Evolutionary conservation across 75 land plant species (phyloP), one percentile per base, ranked within the genome.

Genomic region (Pinus tabuliformis): DNA sequence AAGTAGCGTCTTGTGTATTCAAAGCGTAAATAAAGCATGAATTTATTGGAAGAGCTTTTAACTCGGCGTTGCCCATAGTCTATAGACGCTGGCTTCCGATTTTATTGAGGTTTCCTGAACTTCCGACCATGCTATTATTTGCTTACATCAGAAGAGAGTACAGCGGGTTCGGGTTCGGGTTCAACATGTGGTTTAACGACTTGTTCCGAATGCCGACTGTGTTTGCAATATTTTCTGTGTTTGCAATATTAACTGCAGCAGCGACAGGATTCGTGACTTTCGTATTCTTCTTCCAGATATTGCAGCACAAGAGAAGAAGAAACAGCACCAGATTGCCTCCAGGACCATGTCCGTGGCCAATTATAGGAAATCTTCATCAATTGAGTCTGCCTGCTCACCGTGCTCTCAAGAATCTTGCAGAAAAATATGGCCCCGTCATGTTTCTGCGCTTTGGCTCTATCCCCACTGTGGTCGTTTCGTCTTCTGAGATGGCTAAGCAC

Each of bases 371-470:
- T 26, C 76, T 75, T 6, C 73, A 62, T 12, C 42, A 54, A 3
- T 3, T 75, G 21, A 64, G 30, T 6, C 26, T 22, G 22, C 68
- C 66, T 37, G 73, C 76, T 14, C 76, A 61, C 39, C 59, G 58
- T 30, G 18, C 76, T 26, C 62, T 75, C 5, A 12, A 56, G 11
- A 9, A 18, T 0, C 62, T 75, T 22, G 62, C 76, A 3, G 63
- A 75, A 13, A 59, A 57, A 57, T 59, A 75, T 57, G 76, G 76
- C 6, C 76, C 76, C 59, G 3, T 75, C 14, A 75, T 75, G 76
- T 75, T 33, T 28, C 21, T 75, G 16, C 24, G 30, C 17, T 24
- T 75, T 3, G 76, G 76, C 14, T 22, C 2, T 58, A 60, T 30
- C 3, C 36, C 20, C 15, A 11, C 73, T 12, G 28, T 75, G 6